Base-by-base conservation (phyloP, 2,329 filamentous ascomycete species). In the Phialocephala subalpina region DNA sequence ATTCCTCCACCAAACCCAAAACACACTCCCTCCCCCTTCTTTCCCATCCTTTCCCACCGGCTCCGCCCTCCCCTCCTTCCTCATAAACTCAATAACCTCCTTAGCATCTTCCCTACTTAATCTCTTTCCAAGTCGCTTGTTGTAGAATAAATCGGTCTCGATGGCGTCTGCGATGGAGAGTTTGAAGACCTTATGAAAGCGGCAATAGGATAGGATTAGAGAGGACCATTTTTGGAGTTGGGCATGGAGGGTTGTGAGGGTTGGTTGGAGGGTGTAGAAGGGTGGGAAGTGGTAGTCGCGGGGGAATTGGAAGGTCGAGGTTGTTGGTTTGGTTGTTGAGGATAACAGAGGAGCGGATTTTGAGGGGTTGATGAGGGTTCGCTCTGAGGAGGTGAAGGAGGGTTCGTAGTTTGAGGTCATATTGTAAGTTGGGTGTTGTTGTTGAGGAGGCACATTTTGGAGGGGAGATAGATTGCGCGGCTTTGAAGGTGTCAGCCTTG, bases 211-310 rank as follows among this genome's bases (percentile, higher is more conserved):
- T 67, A 94, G 93, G 76, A 98, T 88, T 18, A 97, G 87, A 36
- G 87, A 79, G n/a, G 91, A 89, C 96, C 96, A 99, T 80, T 94
- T 94, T 66, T 86, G 83, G 67, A 94, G 89, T 76, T 96, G 93
- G 55, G 90, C 88, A 79, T 90, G 87, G 76, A 86, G 90, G 11
- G 92, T 95, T 35, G 86, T 86, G 67, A 88, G 83, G 81, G 93
- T 93, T 40, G 90, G 87, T 79, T 96, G 92, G 62, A 88, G 88
- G 63, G 91, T 94, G 87, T 92, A 96, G 89, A 96, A 94, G 76
- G 92, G 90, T 0, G 92, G 92, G 82, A 93, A 95, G 81, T 83
- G 82, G 84, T 94, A 91, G 77, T 88, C 86, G 72, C 82, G 84
- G 3, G 88, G 88, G 78, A 88, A 90, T 45, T 73, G 63, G 78